Evolutionary conservation across 2,329 filamentous ascomycete species (phyloP), one percentile per base, ranked within the genome.

Genomic region (Diplodia sapinea): DNA sequence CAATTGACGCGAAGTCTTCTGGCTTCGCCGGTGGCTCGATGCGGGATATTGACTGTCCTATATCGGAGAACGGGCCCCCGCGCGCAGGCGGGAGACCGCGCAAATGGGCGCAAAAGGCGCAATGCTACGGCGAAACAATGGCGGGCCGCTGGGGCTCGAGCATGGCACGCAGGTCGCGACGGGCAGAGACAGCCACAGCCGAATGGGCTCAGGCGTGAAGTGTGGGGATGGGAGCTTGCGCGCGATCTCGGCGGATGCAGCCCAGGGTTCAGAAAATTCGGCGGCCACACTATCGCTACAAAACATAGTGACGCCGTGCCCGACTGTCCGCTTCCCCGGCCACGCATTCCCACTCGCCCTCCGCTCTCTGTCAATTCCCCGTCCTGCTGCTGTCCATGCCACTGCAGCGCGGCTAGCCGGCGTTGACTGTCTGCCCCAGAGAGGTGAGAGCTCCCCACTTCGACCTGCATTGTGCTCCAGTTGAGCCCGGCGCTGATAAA

Each of bases 401-500:
- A 43, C 29, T 54, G 38, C 64, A 51, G 64, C 31, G 64, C 64
- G 54, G 52, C 43, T 66, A 51, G 52, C n/a, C 43, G 47, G 64
- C 54, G 52, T 66, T 33, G 64, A 63, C 59, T 63, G 47, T 63
- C 12, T 63, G 40, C 38, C 52, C 47, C 36, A 40, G 36, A 49
- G 38, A 33, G 43, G 51, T 59, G 31, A 66, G 47, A 49, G 57
- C 40, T 59, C 52, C 38, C 29, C 36, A n/a, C 51, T 29, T 15
- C 40, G 47, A 38, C 36, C 52, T 57, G 23, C 52, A 31, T 66
- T 26, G n/a, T 43, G 64, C 64, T 66, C 64, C 43, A 55, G 64
- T 31, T 54, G 36, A 57, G 36, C 55, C 57, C 54, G 26, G 36
- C 52, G 66, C 66, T 56, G 66, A 68, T 68, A 68, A 68, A 68